Percentiles rank a stretch among this genome's conserved stretches.
These are phyloP conservation scores for Penicillium sumatraense DNA, from an alignment of 2,329 filamentous ascomycete species.

Conservation along the genomic window DNA sequence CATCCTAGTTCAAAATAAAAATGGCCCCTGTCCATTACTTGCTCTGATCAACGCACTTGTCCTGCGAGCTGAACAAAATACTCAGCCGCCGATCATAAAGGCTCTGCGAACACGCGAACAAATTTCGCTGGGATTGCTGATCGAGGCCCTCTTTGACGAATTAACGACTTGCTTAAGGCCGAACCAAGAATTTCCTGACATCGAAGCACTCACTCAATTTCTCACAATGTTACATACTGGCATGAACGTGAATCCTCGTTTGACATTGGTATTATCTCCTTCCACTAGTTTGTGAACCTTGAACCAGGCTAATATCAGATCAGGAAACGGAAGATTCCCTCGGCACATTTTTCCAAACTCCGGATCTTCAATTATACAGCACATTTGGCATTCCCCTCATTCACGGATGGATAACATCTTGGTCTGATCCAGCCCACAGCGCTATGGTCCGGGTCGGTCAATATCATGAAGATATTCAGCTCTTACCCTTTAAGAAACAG, in stretches of 20 bases:
- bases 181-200: conserved; percentile 75
- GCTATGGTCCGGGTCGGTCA: conserved; percentile 76
- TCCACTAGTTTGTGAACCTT: no score
- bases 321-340: conserved; percentile 43
- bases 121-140: conserved; percentile 80
- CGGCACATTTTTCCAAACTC: conserved; percentile 86
- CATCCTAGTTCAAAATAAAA: conserved; percentile 88
- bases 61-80: conserved; percentile 73
- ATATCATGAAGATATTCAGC: conserved; percentile 91
- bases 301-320: conserved; percentile 35
- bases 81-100: conserved; percentile 74
- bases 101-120: conserved; percentile 80
- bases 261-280: conserved; percentile 60
- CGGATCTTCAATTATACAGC: conserved; percentile 87
- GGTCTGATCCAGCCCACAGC: conserved; percentile 68
- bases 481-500: conserved; percentile 84
- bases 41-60: conserved; percentile 92
- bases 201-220: conserved; percentile 85
- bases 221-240: conserved; percentile 88
- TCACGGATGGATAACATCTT: conserved; percentile 83
- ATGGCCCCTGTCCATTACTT: conserved; percentile 90
- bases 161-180: conserved; percentile 77
- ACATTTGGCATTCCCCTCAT: conserved; percentile 87
- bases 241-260: conserved; percentile 96
- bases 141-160: conserved; percentile 92